These are phyloP conservation scores for Globisporangium nunn DNA, from an alignment of 352 stramenopile genomes.

Conservation along the genomic window DNA sequence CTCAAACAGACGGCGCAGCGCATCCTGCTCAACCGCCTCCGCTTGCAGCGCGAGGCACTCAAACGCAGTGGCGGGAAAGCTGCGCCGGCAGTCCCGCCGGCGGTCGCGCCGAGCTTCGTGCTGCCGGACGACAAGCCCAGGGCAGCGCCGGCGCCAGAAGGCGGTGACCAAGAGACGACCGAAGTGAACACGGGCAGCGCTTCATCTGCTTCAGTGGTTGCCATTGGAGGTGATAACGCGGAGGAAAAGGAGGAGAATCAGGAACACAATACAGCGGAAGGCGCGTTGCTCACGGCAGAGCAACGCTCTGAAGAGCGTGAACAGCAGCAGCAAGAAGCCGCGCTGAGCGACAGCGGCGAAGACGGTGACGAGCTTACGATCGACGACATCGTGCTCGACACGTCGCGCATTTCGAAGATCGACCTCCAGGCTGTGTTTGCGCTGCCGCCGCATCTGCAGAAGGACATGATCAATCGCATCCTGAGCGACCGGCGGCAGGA, in stretches of 20 bases:
- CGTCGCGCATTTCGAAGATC: slow-evolving; percentile 50
- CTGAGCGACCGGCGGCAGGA: slow-evolving; percentile 82
- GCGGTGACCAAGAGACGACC: slow-evolving; percentile 1
- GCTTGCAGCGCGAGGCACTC: slow-evolving; percentile 48
- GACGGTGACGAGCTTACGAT: slow-evolving; percentile 38
- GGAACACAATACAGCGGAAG: not conserved
- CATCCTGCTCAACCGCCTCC: slow-evolving; percentile 91
- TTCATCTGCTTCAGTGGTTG: not conserved
- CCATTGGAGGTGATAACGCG: slow-evolving; percentile 4
- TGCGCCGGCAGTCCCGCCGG: slow-evolving; percentile 35
- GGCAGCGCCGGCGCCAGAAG: no score
- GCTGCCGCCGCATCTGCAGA: slow-evolving; percentile 85
- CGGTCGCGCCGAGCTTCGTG: slow-evolving; percentile 50
- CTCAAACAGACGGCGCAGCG: slow-evolving; percentile 91
- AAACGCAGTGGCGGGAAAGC: slow-evolving; percentile 45
- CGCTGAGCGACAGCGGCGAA: slow-evolving; percentile 2
- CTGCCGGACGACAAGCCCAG: slow-evolving; percentile 20
- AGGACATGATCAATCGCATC: slow-evolving; percentile 91
- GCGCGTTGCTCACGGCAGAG: not conserved
- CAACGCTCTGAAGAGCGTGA: not conserved
- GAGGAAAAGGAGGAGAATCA: slow-evolving; percentile 3
- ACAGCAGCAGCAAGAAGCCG: not conserved
- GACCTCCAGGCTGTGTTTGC: slow-evolving; percentile 85
- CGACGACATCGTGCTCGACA: slow-evolving; percentile 60
- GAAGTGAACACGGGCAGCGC: not conserved